These are phyloP conservation scores for Dactylellina cionopaga DNA, from an alignment of 2,329 filamentous ascomycete genomes.

Conservation along the genomic window DNA sequence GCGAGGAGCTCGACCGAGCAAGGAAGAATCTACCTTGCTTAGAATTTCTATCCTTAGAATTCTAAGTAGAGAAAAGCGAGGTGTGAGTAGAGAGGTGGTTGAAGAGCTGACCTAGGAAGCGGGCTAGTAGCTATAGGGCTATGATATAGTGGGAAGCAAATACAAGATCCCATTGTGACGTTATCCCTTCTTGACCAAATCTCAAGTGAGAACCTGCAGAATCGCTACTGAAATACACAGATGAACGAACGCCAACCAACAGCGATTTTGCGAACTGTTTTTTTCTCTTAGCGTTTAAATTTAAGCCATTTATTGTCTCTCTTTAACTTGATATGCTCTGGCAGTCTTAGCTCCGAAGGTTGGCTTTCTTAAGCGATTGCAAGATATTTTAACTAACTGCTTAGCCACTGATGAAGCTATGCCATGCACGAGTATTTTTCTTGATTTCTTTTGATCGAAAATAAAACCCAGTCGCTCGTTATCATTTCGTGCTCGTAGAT, in stretches of 20 bases:
- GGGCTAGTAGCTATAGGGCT: no score
- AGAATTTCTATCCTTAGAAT: neutral
- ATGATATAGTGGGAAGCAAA: no score
- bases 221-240: no score
- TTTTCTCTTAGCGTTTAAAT: no score
- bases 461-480: conserved; percentile 41
- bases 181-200: no score
- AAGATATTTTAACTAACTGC: neutral
- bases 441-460: neutral
- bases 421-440: neutral
- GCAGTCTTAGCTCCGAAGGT: conserved; percentile 1
- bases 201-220: neutral
- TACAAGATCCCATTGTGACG: no score
- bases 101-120: no score
- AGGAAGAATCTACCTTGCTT: conserved; percentile 23
- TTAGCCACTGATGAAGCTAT: neutral
- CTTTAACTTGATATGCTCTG: conserved; percentile 9
- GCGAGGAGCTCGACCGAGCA: conserved; percentile 19
- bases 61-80: no score
- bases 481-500: neutral
- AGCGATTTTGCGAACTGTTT: no score
- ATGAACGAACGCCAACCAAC: no score
- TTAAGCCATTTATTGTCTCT: conserved; percentile 1
- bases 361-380: neutral
- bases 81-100: no score